These are phyloP conservation scores for Rosellinia necatrix DNA, from an alignment of 2,329 filamentous ascomycete genomes.

Conservation along the genomic window DNA sequence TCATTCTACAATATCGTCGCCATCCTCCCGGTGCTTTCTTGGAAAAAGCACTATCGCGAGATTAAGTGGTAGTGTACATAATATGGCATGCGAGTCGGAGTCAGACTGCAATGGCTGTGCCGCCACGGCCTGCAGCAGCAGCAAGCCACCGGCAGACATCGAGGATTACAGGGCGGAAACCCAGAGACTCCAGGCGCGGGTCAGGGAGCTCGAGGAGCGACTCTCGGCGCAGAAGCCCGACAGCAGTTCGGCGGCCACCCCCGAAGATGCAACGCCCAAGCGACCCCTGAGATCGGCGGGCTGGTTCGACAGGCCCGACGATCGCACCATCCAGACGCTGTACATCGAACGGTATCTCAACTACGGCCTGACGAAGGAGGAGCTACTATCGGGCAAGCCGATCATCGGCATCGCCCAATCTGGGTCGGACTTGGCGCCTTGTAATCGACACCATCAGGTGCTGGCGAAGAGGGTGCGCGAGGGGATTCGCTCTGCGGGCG, in stretches of 20 bases:
- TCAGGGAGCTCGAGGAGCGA: slow-evolving; percentile 32
- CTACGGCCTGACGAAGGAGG: slow-evolving; percentile 53
- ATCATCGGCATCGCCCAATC: slow-evolving; percentile 58
- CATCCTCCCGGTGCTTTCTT: neutral
- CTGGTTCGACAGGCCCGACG: slow-evolving; percentile 50
- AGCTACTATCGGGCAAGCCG: slow-evolving; percentile 54
- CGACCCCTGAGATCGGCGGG: slow-evolving; percentile 26
- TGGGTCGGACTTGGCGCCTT: slow-evolving; percentile 55
- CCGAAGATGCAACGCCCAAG: slow-evolving; percentile 3
- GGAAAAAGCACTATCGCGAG: neutral
- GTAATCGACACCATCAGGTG: slow-evolving; percentile 55
- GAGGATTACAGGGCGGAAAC: slow-evolving; percentile 36
- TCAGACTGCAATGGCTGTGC: slow-evolving; percentile 25
- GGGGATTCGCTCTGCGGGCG: slow-evolving; percentile 53
- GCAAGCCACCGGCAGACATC: slow-evolving; percentile 29
- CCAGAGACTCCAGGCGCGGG: slow-evolving; percentile 27
- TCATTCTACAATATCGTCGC: neutral
- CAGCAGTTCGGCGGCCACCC: slow-evolving; percentile 6
- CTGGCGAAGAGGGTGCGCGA: slow-evolving; percentile 55
- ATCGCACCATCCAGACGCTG: slow-evolving; percentile 50
- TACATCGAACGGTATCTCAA: slow-evolving; percentile 58
- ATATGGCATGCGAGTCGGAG: slow-evolving; percentile 27
- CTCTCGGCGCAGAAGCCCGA: slow-evolving; percentile 19
- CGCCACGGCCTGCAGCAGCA: slow-evolving; percentile 16
- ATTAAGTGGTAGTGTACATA: neutral